Evolutionary conservation across 257 asterid species (phyloP).

Genomic region (Handroanthus guayacan): DNA sequence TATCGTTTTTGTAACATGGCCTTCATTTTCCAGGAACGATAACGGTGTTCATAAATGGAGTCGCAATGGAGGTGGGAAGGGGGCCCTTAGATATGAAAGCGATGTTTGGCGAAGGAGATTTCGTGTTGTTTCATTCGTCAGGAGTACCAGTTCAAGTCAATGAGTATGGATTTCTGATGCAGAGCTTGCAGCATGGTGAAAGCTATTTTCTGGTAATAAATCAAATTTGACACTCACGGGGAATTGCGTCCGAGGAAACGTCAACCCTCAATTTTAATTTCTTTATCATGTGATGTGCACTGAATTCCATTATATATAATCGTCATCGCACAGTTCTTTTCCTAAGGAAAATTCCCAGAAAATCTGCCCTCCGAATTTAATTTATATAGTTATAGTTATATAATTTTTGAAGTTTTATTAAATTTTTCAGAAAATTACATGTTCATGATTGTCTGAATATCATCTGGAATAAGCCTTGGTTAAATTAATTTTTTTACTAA

Average conservation of each 20-base stretch:
- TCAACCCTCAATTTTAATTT: background rate
- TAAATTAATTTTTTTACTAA: background rate
- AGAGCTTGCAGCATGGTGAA: slow-evolving; percentile 76
- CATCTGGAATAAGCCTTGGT: background rate
- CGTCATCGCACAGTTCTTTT: slow-evolving; percentile 20
- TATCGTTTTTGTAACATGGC: background rate
- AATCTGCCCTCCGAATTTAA: no score
- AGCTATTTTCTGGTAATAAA: slow-evolving; percentile 76
- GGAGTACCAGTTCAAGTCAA: slow-evolving; percentile 63
- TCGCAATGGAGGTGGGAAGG: slow-evolving; percentile 65
- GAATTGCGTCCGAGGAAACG: slow-evolving; percentile 22
- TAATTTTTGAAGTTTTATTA: no score
- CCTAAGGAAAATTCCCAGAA: background rate
- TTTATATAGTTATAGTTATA: no score
- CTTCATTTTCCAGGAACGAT: slow-evolving; percentile 47
- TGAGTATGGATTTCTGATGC: slow-evolving; percentile 63
- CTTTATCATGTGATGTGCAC: slow-evolving; percentile 38
- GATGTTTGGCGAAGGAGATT: slow-evolving; percentile 64
- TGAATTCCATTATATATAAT: slow-evolving; percentile 34
- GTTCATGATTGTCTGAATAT: background rate
- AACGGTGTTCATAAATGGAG: slow-evolving; percentile 77
- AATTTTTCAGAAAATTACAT: background rate
- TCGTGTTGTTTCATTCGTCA: slow-evolving; percentile 62
- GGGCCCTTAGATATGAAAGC: slow-evolving; percentile 64
- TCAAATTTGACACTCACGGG: background rate